These are phyloP conservation scores for Leccinellum luteum DNA, from an alignment of 768 basidiomycete genomes.

Conservation along the genomic window DNA sequence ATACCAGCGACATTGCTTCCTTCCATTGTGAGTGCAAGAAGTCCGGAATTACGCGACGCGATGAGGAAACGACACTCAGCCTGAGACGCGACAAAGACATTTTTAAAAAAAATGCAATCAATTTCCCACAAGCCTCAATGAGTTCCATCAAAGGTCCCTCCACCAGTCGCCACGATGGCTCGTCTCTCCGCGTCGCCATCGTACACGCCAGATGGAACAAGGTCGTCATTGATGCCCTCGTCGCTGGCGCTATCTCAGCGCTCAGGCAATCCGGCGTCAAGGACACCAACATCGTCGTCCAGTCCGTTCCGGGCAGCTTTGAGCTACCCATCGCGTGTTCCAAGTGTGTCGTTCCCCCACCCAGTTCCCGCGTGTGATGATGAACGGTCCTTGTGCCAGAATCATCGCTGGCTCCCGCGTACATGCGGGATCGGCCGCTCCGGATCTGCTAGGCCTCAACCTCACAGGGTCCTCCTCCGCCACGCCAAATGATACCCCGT, in stretches of 20 bases:
- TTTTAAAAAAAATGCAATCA: not conserved
- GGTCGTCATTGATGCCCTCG: conserved; percentile 77
- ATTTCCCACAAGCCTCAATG: conserved; percentile 25
- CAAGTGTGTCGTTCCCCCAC: conserved; percentile 52
- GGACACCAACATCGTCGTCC: conserved; percentile 83
- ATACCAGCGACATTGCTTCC: conserved; percentile 48
- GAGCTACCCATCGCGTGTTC: conserved; percentile 88
- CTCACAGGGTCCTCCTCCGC: conserved; percentile 36
- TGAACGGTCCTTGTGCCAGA: conserved; percentile 40
- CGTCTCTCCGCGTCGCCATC: conserved; percentile 80
- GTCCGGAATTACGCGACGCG: not conserved
- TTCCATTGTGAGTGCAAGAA: conserved; percentile 36
- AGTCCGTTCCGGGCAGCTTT: conserved; percentile 92
- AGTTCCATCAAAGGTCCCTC: conserved; percentile 75
- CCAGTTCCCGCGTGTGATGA: not conserved
- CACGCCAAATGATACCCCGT: conserved; percentile 34
- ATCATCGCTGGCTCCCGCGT: conserved; percentile 86
- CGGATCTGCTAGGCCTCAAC: conserved; percentile 67
- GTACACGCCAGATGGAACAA: conserved; percentile 98
- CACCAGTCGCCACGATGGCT: conserved; percentile 69
- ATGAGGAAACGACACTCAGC: not conserved
- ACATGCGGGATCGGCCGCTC: conserved; percentile 73
- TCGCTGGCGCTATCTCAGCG: conserved; percentile 75
- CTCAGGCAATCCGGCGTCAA: conserved; percentile 85
- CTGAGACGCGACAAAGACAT: too few relatives aligned